These are phyloP conservation scores for Salvia rosmarinus DNA, from an alignment of 257 asterid genomes.

Conservation along the genomic window DNA sequence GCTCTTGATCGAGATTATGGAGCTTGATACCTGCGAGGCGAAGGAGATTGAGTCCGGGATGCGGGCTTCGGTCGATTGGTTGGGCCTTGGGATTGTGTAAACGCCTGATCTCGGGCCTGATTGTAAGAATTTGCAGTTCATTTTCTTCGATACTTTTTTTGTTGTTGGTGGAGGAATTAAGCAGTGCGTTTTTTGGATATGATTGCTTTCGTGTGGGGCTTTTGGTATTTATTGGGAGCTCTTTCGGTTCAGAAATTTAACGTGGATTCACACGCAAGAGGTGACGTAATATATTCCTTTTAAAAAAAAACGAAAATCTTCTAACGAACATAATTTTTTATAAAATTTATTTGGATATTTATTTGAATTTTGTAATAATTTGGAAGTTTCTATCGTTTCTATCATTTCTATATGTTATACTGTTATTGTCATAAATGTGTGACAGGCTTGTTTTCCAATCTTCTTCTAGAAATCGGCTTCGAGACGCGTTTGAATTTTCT, in stretches of 20 bases:
- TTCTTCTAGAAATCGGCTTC: conserved; percentile 1
- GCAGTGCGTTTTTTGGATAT: not conserved
- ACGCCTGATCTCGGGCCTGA: not conserved
- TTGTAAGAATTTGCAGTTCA: conserved; percentile 6
- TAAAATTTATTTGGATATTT: too few species aligned
- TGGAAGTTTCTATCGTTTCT: too few species aligned
- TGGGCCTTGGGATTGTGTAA: conserved; percentile 7
- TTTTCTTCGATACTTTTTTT: not conserved
- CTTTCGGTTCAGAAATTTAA: not conserved
- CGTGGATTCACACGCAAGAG: not conserved
- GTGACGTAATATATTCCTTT: not conserved
- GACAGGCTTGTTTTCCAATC: not conserved
- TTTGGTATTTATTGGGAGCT: not conserved
- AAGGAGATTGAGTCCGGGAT: conserved; percentile 30
- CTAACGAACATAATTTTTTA: too few species aligned
- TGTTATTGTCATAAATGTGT: too few species aligned
- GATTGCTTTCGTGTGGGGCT: not conserved
- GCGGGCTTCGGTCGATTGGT: conserved; percentile 8
- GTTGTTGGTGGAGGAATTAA: too few species aligned
- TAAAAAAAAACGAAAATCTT: too few species aligned
- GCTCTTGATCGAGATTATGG: conserved; percentile 20
- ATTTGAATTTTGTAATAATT: too few species aligned
- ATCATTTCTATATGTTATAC: too few species aligned
- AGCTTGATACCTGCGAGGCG: conserved; percentile 15
- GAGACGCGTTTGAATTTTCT: not conserved